A percentile compares a stretch with the other conserved stretches of the same genome.
Evolutionary conservation across 306 rosid genomes (phyloP).

Genomic region (Hippophae gyantsensis): DNA sequence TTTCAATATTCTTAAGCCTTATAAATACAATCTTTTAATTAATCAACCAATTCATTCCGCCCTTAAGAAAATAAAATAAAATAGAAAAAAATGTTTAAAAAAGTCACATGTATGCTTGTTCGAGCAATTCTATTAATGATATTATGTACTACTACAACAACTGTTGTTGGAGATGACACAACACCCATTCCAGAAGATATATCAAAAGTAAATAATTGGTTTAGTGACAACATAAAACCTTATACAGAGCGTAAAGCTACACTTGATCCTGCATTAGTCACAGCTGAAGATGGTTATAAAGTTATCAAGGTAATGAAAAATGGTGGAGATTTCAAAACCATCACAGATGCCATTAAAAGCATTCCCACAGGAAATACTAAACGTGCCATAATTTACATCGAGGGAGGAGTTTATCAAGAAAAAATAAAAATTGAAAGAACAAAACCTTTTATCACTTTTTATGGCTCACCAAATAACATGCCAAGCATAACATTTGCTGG

Average conservation of each 20-base stretch:
- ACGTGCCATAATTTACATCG: constrained; percentile 44
- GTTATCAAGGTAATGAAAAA: constrained; percentile 34
- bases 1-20: neutral
- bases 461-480: constrained; percentile 21
- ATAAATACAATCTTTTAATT: neutral
- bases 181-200: constrained; percentile 19
- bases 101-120: neutral
- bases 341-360: constrained; percentile 38
- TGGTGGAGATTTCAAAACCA: constrained; percentile 47
- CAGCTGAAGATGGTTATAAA: constrained; percentile 29
- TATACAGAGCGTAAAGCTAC: neutral
- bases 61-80: neutral
- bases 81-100: neutral
- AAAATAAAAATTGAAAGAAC: constrained; percentile 31
- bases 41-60: too few species aligned
- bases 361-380: constrained; percentile 35
- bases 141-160: neutral
- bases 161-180: constrained; percentile 16
- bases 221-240: constrained; percentile 15
- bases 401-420: constrained; percentile 44
- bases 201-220: constrained; percentile 30
- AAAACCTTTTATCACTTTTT: constrained; percentile 42
- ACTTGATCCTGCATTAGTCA: constrained; percentile 29
- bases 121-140: constrained; percentile 5
- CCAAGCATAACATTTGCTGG: constrained; percentile 38